Base-by-base conservation (phyloP, 768 basidiomycete genomes). In the Dentipellis sp. region DNA sequence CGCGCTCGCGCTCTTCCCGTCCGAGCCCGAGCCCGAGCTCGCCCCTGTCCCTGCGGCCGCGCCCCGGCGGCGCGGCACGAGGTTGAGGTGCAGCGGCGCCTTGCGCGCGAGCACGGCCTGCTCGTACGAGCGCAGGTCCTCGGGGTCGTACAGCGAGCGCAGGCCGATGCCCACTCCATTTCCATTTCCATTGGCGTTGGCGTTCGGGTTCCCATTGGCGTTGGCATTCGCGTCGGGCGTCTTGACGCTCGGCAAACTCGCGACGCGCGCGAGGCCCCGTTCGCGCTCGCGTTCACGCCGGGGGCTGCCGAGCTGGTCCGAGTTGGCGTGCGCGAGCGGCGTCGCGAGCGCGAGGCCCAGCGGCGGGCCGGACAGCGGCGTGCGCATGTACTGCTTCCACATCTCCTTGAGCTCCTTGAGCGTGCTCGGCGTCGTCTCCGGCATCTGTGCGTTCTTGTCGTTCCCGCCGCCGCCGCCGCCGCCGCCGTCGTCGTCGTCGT, bases 351-450 rank as follows among this genome's bases (percentile, higher is more conserved):
- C 3, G 3, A 29, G 6, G 29, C n/a, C n/a, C n/a, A n/a, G n/a
- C n/a, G 29, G 29, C 2, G 74, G 67, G 0, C 72, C 74, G 16
- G 71, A 69, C 47, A 83, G 65, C 22, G 88, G 88, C 19, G 86
- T 88, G 39, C 81, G 77, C 72, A 90, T 75, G 62, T 84, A 90
- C 60, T 81, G 74, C 67, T 77, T 88, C 88, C 88, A 90, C 59
- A 87, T 81, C 53, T 88, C 84, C 50, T 77, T 72, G 65, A 88
- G 64, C 60, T 88, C 83, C 52, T 74, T 70, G 52, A 70, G 64
- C 53, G 53, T 36, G 5, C 55, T 54, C 12, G 63, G 68, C 14
- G 69, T 69, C 21, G 65, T 56, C 71, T 75, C 54, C 56, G 61
- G 21, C 70, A 78, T 54, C 19, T 29, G 17, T 4, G 6, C 38